A percentile compares a stretch with the other conserved stretches of the same genome.
Evolutionary conservation across 202 grass and related monocot species (phyloP).

Genomic region (Dendrocalamus latiflorus): DNA sequence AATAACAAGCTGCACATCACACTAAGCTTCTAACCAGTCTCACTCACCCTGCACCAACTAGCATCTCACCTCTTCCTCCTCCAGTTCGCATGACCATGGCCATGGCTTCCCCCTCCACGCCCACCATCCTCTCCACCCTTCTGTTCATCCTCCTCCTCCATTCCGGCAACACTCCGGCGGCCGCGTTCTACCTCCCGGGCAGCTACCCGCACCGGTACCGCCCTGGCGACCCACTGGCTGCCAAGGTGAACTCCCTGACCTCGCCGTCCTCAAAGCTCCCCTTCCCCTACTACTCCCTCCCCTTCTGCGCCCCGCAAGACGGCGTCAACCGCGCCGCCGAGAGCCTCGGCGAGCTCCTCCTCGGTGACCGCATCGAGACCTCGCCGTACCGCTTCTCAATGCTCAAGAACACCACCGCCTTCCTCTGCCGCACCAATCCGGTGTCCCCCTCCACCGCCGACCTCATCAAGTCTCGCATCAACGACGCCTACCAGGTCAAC

Average conservation of each 20-base stretch:
- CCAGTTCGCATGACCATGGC: not conserved
- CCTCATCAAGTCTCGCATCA: conserved; percentile 45
- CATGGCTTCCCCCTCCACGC: not conserved
- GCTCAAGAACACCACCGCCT: conserved; percentile 21
- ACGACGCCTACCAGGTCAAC: conserved; percentile 48
- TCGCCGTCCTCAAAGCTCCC: conserved; percentile 46
- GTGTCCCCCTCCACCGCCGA: not conserved
- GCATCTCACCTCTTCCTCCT: not conserved
- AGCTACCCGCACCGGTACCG: conserved; percentile 44
- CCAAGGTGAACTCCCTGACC: conserved; percentile 49
- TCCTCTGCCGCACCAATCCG: conserved; percentile 45
- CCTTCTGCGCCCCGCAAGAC: conserved; percentile 32
- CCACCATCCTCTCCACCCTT: not conserved
- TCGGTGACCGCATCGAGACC: conserved; percentile 52
- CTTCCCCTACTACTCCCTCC: conserved; percentile 51
- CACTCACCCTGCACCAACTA: not conserved
- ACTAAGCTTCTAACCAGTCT: not conserved
- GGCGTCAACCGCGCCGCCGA: conserved; percentile 35
- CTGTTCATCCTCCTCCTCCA: conserved; percentile 4
- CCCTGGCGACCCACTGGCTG: conserved; percentile 26
- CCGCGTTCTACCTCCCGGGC: conserved; percentile 46
- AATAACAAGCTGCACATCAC: not conserved
- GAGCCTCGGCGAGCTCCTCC: conserved; percentile 58
- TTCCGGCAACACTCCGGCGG: not conserved
- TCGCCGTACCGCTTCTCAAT: conserved; percentile 54